Evolutionary conservation across 2,329 filamentous ascomycete genomes (phyloP), one percentile per base, ranked within the genome.

Genomic region (Helminthosporium solani): DNA sequence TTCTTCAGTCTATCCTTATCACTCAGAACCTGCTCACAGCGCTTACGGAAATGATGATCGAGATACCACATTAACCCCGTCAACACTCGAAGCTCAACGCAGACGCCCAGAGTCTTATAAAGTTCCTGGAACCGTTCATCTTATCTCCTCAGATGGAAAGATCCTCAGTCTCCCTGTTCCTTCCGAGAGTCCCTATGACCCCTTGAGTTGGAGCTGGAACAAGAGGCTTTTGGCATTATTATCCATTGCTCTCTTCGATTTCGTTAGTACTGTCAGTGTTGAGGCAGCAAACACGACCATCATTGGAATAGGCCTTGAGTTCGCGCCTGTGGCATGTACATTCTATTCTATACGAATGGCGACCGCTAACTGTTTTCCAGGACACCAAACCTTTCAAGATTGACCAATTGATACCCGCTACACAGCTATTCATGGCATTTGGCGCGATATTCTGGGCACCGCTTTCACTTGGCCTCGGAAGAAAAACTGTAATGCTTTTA

Each of bases 381-480:
- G 46, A 49, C 8, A 55, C 55, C 7, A 34, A 38, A 6, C 61
- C 57, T 2, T 66, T 64, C 52, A 49, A 51, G 1, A 39, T 66
- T 3, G 56, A 61, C 12, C 53, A 56, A 8, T 45, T 70, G 0
- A 47, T 58, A 11, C 63, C 62, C 1, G 51, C 54, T 19, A 66
- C 66, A 2, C 63, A 61, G 0, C 40, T 73, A 3, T 66, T 60
- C 42, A 64, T 68, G 54, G 69, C 66, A 4, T 42, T 71, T 5
- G 70, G 70, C 1, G 62, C 62, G 16, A 54, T 73, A n/a, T 33
- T 71, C 3, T 73, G 68, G 67, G 63, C 72, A 4, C 70, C 68
- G 2, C 35, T 72, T 3, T 66, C 67, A 3, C 53, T 72, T 8
- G 67, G 66, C 0, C 40, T 73, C 33, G 71, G 71, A 3, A 59